Evolutionary conservation across 768 basidiomycete species (phyloP).

Genomic region (Neoboletus brunneissimus): DNA sequence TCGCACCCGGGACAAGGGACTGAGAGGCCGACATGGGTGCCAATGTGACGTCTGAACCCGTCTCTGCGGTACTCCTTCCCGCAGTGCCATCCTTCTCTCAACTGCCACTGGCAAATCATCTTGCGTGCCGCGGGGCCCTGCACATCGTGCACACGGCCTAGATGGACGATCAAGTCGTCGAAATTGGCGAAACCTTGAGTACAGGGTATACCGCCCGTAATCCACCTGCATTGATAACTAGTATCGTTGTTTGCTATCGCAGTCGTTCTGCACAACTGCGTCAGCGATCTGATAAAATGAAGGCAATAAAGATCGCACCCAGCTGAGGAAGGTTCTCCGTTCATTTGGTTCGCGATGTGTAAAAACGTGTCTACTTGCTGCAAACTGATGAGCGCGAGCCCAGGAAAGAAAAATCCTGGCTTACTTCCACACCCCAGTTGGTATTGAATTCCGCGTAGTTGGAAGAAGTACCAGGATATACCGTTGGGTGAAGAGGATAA

Average conservation of each 20-base stretch:
- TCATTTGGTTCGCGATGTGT: not conserved
- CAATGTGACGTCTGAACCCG: conserved; percentile 6
- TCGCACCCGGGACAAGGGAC: not conserved
- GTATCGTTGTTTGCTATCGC: not conserved
- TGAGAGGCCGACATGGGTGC: not conserved
- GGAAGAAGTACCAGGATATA: not conserved
- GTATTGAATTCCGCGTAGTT: not conserved
- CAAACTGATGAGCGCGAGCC: not conserved
- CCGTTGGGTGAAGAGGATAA: not conserved
- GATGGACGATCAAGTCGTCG: conserved; percentile 5
- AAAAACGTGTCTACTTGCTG: conserved; percentile 4
- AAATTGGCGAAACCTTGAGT: not conserved
- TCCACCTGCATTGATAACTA: conserved; percentile 5
- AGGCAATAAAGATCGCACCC: not conserved
- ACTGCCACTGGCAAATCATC: conserved; percentile 7
- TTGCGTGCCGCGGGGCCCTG: not conserved
- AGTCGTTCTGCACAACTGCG: not conserved
- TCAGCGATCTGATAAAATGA: not conserved
- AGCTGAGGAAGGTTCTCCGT: not conserved
- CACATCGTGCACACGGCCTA: not conserved
- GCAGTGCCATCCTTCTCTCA: not conserved
- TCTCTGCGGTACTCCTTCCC: not conserved
- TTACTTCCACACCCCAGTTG: conserved; percentile 8
- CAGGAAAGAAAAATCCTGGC: not conserved
- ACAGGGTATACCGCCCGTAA: not conserved